Evolutionary conservation across 2,329 filamentous ascomycete genomes (phyloP).

Genomic region (Purpureocillium takamizusanense): DNA sequence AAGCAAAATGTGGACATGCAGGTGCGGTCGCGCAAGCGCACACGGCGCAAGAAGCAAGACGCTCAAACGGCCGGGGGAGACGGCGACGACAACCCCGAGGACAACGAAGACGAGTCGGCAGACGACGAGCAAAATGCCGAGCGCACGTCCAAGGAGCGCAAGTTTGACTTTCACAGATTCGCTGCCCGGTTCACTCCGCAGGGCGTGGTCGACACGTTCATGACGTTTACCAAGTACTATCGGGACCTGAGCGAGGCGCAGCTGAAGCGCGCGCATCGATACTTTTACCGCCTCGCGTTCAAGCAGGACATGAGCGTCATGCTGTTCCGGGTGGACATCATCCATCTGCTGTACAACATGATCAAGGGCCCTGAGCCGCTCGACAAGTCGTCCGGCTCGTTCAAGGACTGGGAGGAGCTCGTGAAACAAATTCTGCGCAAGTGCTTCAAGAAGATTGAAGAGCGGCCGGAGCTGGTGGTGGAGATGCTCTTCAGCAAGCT

Average conservation of each 20-base stretch:
- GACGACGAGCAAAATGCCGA: constrained; percentile 66
- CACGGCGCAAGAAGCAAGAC: constrained; percentile 64
- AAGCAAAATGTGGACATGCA: constrained; percentile 94
- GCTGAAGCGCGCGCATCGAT: constrained; percentile 85
- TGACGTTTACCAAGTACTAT: constrained; percentile 72
- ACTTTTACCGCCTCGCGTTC: constrained; percentile 88
- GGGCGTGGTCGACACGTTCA: constrained; percentile 79
- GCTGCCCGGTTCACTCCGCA: constrained; percentile 73
- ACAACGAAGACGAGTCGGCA: constrained; percentile 58
- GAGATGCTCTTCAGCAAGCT: constrained; percentile 96
- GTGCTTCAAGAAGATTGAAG: constrained; percentile 74
- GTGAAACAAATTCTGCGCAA: constrained; percentile 75
- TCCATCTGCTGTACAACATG: constrained; percentile 81
- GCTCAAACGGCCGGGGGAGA: constrained; percentile 26
- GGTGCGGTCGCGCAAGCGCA: constrained; percentile 70
- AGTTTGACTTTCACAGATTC: constrained; percentile 88
- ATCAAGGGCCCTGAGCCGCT: constrained; percentile 79
- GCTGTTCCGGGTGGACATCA: constrained; percentile 83
- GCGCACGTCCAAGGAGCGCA: constrained; percentile 67
- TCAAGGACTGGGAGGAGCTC: constrained; percentile 86
- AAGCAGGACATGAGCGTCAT: constrained; percentile 88
- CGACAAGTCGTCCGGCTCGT: constrained; percentile 56
- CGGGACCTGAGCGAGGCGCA: constrained; percentile 70
- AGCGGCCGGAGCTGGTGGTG: constrained; percentile 75
- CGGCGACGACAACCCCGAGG: constrained; percentile 37